These are phyloP conservation scores for Sugiyamaella lignohabitans DNA, from an alignment of 805 yeast species.

Conservation along the genomic window DNA sequence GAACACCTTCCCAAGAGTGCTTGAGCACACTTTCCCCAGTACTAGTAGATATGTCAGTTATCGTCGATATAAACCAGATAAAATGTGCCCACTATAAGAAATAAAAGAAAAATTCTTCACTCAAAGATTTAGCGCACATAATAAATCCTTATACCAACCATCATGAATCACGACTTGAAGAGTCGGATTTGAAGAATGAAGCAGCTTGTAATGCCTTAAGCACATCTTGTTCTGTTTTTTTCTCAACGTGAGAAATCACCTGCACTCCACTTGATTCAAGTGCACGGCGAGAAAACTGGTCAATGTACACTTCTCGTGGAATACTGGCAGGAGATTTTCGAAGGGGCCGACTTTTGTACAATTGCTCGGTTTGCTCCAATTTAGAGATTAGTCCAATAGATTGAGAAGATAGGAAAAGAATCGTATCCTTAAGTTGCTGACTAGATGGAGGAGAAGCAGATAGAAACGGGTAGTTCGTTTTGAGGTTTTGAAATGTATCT, in stretches of 20 bases:
- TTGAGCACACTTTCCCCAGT: too few relatives aligned
- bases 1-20: too few relatives aligned
- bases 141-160: too few relatives aligned
- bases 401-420: constrained; percentile 3
- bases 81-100: too few relatives aligned
- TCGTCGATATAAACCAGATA: too few relatives aligned
- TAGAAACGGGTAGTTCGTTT: not conserved
- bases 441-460: not conserved
- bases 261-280: not conserved
- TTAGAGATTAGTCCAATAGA: not conserved
- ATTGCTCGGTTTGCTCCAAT: not conserved
- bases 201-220: not conserved
- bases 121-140: too few relatives aligned
- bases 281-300: not conserved
- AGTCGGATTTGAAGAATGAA: too few relatives aligned
- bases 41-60: too few relatives aligned
- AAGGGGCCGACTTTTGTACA: not conserved
- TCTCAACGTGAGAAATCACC: not conserved
- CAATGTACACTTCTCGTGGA: not conserved
- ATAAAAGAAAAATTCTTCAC: too few relatives aligned
- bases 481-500: constrained; percentile 2
- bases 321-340: not conserved
- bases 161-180: too few relatives aligned
- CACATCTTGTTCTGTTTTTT: not conserved
- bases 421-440: constrained; percentile 5